These are phyloP conservation scores for Mortierella sp. DNA, from an alignment of 371 early-diverging fungal species.

Conservation along the genomic window DNA sequence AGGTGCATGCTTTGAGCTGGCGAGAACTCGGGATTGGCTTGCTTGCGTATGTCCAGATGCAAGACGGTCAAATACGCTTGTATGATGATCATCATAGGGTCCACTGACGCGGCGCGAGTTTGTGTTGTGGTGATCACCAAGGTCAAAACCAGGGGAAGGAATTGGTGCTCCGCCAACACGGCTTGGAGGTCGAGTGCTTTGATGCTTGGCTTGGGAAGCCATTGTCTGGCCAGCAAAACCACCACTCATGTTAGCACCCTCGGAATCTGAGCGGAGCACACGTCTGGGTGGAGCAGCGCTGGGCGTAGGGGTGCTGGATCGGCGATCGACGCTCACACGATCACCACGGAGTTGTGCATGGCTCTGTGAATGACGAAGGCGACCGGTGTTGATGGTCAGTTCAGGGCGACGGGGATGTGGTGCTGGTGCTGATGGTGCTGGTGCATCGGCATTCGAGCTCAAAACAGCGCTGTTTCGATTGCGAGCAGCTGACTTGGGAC, in stretches of 20 bases:
- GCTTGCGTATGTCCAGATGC: constrained; percentile 49
- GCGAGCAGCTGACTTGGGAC: constrained; percentile 34
- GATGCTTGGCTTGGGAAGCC: not conserved
- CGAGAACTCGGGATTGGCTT: constrained; percentile 43
- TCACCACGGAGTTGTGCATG: too few species aligned
- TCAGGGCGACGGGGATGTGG: constrained; percentile 11
- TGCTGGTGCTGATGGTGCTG: constrained; percentile 22
- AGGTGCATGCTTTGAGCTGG: constrained; percentile 14
- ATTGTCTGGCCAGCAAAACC: too few species aligned
- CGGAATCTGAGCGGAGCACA: constrained; percentile 32
- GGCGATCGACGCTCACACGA: constrained; percentile 17
- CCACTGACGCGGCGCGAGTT: constrained; percentile 44
- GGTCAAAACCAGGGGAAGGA: too few species aligned
- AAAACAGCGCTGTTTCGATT: constrained; percentile 17
- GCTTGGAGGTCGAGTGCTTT: constrained; percentile 36
- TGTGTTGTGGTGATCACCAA: constrained; percentile 22
- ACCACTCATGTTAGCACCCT: constrained; percentile 11
- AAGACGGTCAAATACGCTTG: constrained; percentile 47
- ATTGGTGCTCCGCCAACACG: constrained; percentile 32
- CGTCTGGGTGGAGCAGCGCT: constrained; percentile 26
- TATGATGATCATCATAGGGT: constrained; percentile 43
- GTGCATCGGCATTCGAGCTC: constrained; percentile 16
- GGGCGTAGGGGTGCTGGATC: constrained; percentile 31
- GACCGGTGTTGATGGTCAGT: constrained; percentile 48
- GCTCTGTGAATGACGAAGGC: constrained; percentile 12